phyloP scores from a whole-genome alignment of 2,329 filamentous ascomycete genomes.

The Fusarium sp. region DNA sequence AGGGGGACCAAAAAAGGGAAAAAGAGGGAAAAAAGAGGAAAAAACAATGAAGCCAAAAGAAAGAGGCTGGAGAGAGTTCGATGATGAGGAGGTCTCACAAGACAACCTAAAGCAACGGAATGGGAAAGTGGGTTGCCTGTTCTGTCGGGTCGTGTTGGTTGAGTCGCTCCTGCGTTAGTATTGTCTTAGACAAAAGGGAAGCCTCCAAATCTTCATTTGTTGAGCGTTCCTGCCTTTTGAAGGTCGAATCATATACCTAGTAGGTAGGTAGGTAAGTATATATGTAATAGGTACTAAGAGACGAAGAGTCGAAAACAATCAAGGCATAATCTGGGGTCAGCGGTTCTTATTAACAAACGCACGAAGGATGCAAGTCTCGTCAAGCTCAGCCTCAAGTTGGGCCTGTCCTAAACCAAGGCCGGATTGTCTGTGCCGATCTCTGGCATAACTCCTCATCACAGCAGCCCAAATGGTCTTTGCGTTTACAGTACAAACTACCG shows the following conservation, averaged over 20 bases:
- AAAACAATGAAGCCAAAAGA: background rate
- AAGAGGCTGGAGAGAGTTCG: slow-evolving; percentile 16
- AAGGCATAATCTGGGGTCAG: background rate
- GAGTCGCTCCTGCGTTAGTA: slow-evolving; percentile 21
- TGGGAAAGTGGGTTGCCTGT: slow-evolving; percentile 29
- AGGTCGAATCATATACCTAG: no score
- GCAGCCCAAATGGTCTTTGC: background rate
- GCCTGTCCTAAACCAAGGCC: slow-evolving; percentile 23
- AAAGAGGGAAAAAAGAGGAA: slow-evolving; percentile 6
- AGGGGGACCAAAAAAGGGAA: slow-evolving; percentile 2
- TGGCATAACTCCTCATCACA: slow-evolving; percentile 9
- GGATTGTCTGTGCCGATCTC: slow-evolving; percentile 32
- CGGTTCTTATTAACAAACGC: slow-evolving; percentile 29
- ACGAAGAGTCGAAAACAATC: slow-evolving; percentile 1
- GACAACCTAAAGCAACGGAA: slow-evolving; percentile 17
- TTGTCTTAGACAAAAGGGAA: slow-evolving; percentile 23
- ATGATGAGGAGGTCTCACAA: slow-evolving; percentile 25
- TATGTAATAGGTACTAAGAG: background rate
- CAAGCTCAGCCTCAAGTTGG: slow-evolving; percentile 32
- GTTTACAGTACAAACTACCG: background rate
- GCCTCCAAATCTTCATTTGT: slow-evolving; percentile 7
- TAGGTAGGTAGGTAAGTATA: no score
- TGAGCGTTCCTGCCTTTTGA: slow-evolving; percentile 6
- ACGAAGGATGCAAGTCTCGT: slow-evolving; percentile 28
- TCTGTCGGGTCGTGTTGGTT: background rate